These are phyloP conservation scores for Linderniella brevidens DNA, from an alignment of 257 asterid species.

Conservation along the genomic window DNA sequence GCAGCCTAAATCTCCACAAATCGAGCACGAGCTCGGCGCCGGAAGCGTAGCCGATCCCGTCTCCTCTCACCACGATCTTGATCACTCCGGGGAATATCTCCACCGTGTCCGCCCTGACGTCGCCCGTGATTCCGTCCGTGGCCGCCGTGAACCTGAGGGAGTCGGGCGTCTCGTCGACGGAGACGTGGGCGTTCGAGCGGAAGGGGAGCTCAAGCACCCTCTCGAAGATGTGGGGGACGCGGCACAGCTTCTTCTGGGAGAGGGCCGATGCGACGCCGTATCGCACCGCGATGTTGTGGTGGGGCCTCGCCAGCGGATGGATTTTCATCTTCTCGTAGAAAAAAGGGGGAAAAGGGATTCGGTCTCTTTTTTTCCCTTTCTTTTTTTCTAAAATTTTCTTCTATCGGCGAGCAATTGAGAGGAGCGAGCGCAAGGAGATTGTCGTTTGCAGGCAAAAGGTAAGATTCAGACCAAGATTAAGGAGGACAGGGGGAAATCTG, in stretches of 20 bases:
- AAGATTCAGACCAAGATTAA: too few species aligned
- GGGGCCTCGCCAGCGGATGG: slow-evolving; percentile 33
- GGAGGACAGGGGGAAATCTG: too few species aligned
- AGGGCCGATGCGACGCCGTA: slow-evolving; percentile 42
- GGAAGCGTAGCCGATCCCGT: slow-evolving; percentile 13
- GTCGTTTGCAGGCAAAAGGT: too few species aligned
- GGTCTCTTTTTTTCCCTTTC: too few species aligned
- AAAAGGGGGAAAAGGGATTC: too few species aligned
- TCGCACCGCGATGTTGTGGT: slow-evolving; percentile 31
- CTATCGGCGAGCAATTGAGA: too few species aligned
- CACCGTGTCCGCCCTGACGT: slow-evolving; percentile 36
- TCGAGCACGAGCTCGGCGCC: slow-evolving; percentile 47
- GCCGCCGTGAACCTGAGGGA: slow-evolving; percentile 31
- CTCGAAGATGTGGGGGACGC: slow-evolving; percentile 67
- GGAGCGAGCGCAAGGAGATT: too few species aligned
- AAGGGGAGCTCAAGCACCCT: slow-evolving; percentile 67
- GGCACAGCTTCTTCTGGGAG: slow-evolving; percentile 46
- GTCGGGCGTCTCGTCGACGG: slow-evolving; percentile 35
- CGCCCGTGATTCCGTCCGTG: slow-evolving; percentile 29
- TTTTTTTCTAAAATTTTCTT: too few species aligned
- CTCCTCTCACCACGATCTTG: slow-evolving; percentile 41
- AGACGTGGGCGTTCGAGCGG: slow-evolving; percentile 47
- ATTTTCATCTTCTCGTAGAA: slow-evolving; percentile 29
- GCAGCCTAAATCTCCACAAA: slow-evolving; percentile 71
- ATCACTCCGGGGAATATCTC: slow-evolving; percentile 69